Conservation (phyloP, 768 basidiomycete genomes). For the Lactarius quietus region DNA sequence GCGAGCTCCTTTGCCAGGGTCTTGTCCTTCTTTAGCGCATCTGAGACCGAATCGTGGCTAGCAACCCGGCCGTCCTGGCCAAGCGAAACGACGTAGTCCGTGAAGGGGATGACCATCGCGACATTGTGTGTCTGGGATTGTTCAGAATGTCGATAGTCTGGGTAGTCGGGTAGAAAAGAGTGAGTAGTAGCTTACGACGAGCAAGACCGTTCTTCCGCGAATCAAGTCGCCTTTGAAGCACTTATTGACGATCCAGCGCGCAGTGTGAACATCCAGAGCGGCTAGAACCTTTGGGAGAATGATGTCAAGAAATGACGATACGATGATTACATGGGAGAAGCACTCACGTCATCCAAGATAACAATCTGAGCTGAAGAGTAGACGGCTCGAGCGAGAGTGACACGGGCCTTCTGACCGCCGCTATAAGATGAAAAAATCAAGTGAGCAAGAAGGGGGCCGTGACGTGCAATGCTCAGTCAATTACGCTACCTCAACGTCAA, state of each 20-base stretch:
- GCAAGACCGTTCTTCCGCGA: slow-evolving; percentile 45
- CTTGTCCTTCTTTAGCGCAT: slow-evolving; percentile 42
- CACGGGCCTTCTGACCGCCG: slow-evolving; percentile 57
- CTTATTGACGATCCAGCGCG: slow-evolving; percentile 48
- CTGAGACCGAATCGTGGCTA: slow-evolving; percentile 48
- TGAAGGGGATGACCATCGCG: slow-evolving; percentile 49
- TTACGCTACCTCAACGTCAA: slow-evolving; percentile 37
- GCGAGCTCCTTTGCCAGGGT: slow-evolving; percentile 32
- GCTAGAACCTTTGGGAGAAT: slow-evolving; percentile 37
- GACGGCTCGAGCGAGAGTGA: slow-evolving; percentile 55
- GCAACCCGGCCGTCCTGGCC: slow-evolving; percentile 49
- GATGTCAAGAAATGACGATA: neutral
- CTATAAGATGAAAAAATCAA: slow-evolving; percentile 24
- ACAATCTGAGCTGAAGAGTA: slow-evolving; percentile 58
- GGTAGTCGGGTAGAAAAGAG: neutral
- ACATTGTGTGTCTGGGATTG: slow-evolving; percentile 47
- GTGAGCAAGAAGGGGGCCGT: neutral
- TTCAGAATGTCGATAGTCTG: neutral
- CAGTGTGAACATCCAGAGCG: slow-evolving; percentile 52
- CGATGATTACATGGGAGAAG: neutral
- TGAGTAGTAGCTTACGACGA: slow-evolving; percentile 47
- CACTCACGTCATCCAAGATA: slow-evolving; percentile 64
- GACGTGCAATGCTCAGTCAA: neutral
- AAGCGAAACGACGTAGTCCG: slow-evolving; percentile 55
- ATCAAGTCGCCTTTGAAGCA: slow-evolving; percentile 48